These are phyloP conservation scores for Schizophyllum commune DNA, from an alignment of 1,284 basidiomycete genomes.

Conservation along the genomic window DNA sequence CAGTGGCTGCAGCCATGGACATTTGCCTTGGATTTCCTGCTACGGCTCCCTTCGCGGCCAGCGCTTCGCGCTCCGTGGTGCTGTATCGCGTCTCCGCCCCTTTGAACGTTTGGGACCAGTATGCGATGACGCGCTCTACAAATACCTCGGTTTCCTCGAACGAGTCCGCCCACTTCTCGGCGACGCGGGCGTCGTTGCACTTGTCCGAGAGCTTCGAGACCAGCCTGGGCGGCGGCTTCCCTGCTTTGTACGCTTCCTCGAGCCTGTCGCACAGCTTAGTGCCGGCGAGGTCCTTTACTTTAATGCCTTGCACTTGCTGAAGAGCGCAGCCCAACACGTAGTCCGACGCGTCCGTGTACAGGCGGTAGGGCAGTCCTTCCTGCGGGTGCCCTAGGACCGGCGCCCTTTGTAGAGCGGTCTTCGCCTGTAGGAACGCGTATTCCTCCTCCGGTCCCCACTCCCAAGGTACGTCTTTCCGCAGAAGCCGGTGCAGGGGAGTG, in stretches of 20 bases:
- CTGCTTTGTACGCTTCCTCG: conserved; percentile 4
- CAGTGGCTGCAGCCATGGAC: too few relatives aligned
- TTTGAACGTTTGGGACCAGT: conserved; percentile 20
- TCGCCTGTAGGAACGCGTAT: too few relatives aligned
- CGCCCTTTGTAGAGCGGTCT: conserved; percentile 17
- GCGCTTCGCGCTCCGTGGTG: neutral
- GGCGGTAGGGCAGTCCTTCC: conserved; percentile 21
- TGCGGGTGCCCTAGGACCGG: conserved; percentile 26
- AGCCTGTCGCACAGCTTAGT: conserved; percentile 13
- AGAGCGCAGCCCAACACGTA: conserved; percentile 19
- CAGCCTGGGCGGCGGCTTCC: neutral
- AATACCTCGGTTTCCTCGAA: conserved; percentile 21
- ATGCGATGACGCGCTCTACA: conserved; percentile 23
- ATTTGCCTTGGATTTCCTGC: too few relatives aligned
- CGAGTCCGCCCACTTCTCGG: neutral
- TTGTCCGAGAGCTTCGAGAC: neutral
- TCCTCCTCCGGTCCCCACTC: too few relatives aligned
- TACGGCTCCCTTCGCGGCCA: neutral
- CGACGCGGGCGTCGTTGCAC: neutral
- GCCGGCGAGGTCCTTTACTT: conserved; percentile 6
- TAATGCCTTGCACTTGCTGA: conserved; percentile 13
- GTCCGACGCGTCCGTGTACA: conserved; percentile 34
- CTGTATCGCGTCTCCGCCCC: conserved; percentile 7
- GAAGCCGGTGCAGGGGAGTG: conserved; percentile 11
- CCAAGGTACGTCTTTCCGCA: conserved; percentile 20